These are phyloP conservation scores for Castanea sativa DNA, from an alignment of 306 rosid genomes.

Conservation along the genomic window DNA sequence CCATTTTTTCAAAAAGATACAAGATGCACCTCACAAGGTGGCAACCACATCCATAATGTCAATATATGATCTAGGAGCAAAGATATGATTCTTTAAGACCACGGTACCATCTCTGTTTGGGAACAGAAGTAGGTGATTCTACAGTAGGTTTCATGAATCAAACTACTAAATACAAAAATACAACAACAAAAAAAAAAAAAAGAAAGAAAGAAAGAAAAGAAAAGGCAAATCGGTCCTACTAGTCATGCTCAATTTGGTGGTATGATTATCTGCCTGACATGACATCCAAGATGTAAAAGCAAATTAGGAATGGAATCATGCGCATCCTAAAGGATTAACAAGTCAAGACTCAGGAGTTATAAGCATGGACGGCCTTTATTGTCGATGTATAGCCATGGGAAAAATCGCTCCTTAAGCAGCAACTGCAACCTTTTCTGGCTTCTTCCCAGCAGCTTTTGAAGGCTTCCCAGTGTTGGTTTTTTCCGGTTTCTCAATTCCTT, in stretches of 20 bases:
- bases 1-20: neutral
- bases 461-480: conserved; percentile 37
- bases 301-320: conserved; percentile 9
- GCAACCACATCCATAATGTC: neutral
- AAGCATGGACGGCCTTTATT: conserved; percentile 17
- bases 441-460: conserved; percentile 52
- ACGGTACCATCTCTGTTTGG: neutral
- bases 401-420: conserved; percentile 36
- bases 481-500: conserved; percentile 78
- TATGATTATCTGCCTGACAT: conserved; percentile 7
- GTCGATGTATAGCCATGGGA: neutral
- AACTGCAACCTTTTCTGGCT: conserved; percentile 62
- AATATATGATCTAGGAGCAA: neutral
- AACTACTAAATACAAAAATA: conserved; percentile 12
- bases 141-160: conserved; percentile 1
- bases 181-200: neutral
- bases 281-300: conserved; percentile 20
- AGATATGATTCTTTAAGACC: neutral
- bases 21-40: neutral
- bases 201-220: neutral
- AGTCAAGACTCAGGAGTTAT: neutral
- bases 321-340: neutral
- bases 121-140: neutral
- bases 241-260: neutral
- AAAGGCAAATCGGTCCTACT: neutral